Percentiles rank a stretch among this genome's conserved stretches.
phyloP scores from a whole-genome alignment of 768 basidiomycete species.

The Macrolepiota dolichaula region DNA sequence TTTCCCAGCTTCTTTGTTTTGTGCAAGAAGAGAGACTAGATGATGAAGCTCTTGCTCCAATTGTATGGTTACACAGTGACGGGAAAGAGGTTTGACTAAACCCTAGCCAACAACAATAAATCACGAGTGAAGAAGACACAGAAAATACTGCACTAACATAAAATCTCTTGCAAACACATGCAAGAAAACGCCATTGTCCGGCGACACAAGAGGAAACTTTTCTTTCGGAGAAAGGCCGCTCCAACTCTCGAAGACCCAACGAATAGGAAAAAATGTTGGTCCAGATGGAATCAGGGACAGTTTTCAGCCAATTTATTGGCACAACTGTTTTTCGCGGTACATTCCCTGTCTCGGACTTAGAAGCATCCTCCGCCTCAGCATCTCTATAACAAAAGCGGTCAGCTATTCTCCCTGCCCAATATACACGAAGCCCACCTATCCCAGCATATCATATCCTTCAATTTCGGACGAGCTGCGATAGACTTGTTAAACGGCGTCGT shows the following conservation, averaged over 20 bases:
- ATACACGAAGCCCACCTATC: not conserved
- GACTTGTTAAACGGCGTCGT: not conserved
- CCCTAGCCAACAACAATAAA: not conserved
- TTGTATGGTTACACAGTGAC: not conserved
- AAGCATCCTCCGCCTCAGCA: not conserved
- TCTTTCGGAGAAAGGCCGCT: not conserved
- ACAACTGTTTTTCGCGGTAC: not conserved
- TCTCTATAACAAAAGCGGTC: not conserved
- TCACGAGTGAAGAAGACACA: not conserved
- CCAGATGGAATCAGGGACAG: not conserved
- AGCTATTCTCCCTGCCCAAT: not conserved
- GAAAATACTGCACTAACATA: not conserved
- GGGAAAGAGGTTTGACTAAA: constrained; percentile 1
- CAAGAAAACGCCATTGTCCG: not conserved
- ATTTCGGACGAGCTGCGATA: not conserved
- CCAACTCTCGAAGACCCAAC: not conserved
- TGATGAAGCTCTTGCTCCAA: not conserved
- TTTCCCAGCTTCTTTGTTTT: not conserved
- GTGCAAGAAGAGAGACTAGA: not conserved
- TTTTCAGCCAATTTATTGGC: not conserved
- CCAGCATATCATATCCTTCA: not conserved
- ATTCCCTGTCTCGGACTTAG: not conserved
- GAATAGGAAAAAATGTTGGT: constrained; percentile 3
- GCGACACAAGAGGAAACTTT: not conserved
- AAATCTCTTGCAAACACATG: constrained; percentile 1